A percentile compares a stretch with the other conserved stretches of the same genome.
Conservation (phyloP, 2,329 filamentous ascomycete species). For the Aspergillus unguis region DNA sequence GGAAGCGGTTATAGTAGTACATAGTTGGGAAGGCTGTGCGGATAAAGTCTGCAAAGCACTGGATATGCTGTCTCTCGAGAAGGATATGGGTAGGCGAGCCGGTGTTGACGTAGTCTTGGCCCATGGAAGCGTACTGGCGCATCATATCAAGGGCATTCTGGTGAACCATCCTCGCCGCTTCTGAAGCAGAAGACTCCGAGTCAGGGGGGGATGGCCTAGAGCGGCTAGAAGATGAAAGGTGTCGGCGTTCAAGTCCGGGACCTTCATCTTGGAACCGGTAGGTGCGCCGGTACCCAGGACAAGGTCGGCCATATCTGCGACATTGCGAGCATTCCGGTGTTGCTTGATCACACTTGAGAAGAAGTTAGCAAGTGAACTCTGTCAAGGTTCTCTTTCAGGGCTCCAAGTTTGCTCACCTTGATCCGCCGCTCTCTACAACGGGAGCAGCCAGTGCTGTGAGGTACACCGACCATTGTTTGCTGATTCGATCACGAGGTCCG, state of each 20-base stretch:
- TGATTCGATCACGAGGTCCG: not conserved
- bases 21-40: conserved; percentile 27
- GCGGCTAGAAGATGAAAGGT: conserved; percentile 14
- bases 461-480: conserved; percentile 40
- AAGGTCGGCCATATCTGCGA: conserved; percentile 34
- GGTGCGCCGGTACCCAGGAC: conserved; percentile 35
- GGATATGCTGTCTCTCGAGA: conserved; percentile 8
- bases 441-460: conserved; percentile 41
- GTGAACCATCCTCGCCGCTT: conserved; percentile 19
- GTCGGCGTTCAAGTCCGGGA: conserved; percentile 31
- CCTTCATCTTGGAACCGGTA: conserved; percentile 41
- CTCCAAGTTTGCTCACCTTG: conserved; percentile 24
- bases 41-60: conserved; percentile 25
- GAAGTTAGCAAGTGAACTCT: not conserved
- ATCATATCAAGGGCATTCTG: conserved; percentile 26
- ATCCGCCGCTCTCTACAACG: conserved; percentile 41
- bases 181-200: not conserved
- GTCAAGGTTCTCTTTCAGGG: not conserved
- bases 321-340: conserved; percentile 41
- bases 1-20: conserved; percentile 28
- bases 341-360: conserved; percentile 44
- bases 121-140: conserved; percentile 14
- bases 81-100: conserved; percentile 1
- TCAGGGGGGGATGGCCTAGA: not conserved
- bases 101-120: conserved; percentile 5